Percentiles rank a stretch among this genome's conserved stretches.
Evolutionary conservation across 768 basidiomycete species (phyloP).

Genomic region (Agaricus bisporus): DNA sequence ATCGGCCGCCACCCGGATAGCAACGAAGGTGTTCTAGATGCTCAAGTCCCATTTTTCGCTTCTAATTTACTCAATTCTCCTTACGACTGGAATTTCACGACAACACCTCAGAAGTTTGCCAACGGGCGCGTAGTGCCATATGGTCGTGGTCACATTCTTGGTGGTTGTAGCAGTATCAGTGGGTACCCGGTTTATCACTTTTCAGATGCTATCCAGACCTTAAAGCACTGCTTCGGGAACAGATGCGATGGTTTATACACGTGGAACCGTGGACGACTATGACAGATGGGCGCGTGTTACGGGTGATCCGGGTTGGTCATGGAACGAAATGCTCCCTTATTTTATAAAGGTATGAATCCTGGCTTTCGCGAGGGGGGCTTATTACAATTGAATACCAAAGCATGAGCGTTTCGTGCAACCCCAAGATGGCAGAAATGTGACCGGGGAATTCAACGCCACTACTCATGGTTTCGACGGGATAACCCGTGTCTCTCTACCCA

Average conservation of each 20-base stretch:
- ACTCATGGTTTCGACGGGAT: constrained; percentile 30
- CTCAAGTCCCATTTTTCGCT: constrained; percentile 16
- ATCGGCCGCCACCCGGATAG: too few relatives aligned
- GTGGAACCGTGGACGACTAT: constrained; percentile 26
- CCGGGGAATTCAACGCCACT: constrained; percentile 28
- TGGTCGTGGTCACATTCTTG: constrained; percentile 20
- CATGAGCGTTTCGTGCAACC: constrained; percentile 31
- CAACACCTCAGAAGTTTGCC: constrained; percentile 17
- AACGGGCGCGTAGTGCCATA: constrained; percentile 14
- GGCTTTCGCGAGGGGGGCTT: neutral
- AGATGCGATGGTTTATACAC: constrained; percentile 25
- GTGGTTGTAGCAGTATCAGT: constrained; percentile 23
- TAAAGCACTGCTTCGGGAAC: too few relatives aligned
- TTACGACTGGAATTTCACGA: constrained; percentile 28
- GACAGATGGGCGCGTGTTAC: too few relatives aligned
- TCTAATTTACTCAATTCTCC: constrained; percentile 8
- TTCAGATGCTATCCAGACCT: too few relatives aligned
- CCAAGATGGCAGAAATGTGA: constrained; percentile 30
- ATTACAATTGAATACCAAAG: constrained; percentile 17
- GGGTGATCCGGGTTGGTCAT: constrained; percentile 29
- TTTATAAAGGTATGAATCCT: constrained; percentile 19
- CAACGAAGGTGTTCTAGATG: constrained; percentile 11
- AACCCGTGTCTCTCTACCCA: constrained; percentile 25
- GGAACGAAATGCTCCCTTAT: constrained; percentile 23
- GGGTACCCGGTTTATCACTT: too few relatives aligned